phyloP scores from a whole-genome alignment of 345 rosid species.

The Eucalyptus urophylla region DNA sequence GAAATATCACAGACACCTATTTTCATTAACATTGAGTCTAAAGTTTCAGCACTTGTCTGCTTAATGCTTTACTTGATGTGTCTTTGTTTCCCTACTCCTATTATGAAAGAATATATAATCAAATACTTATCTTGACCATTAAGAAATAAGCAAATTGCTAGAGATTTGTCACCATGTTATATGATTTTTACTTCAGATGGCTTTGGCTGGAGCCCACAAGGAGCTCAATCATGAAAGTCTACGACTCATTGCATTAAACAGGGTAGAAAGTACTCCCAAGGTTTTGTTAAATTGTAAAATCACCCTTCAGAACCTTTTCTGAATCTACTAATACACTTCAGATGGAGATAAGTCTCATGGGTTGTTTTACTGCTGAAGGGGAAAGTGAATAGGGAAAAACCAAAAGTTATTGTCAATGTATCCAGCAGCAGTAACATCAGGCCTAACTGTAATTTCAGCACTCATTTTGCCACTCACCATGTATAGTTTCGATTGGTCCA shows the following conservation, averaged over 20 bases:
- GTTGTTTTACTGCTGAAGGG: neutral
- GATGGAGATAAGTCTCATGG: neutral
- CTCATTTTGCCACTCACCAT: conserved; percentile 21
- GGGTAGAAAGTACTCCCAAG: neutral
- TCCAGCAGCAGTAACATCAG: neutral
- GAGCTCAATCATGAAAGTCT: neutral
- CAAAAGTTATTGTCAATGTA: neutral
- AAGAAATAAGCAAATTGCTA: neutral
- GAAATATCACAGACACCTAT: neutral
- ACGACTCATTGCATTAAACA: neutral
- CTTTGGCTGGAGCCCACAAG: neutral
- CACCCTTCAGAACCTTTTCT: neutral
- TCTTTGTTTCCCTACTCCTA: neutral
- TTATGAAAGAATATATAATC: neutral
- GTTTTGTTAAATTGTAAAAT: neutral
- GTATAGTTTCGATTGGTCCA: conserved; percentile 85
- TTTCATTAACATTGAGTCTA: neutral
- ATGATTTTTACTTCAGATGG: neutral
- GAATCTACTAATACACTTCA: neutral
- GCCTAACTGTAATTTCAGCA: neutral
- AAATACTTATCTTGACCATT: neutral
- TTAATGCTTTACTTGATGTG: neutral
- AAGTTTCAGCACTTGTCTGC: neutral
- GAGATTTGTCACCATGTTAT: neutral
- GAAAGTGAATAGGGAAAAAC: neutral